A percentile compares a stretch with the other conserved stretches of the same genome.
These are phyloP conservation scores for Albifimbria verrucaria DNA, from an alignment of 2,329 filamentous ascomycete genomes.

Conservation along the genomic window DNA sequence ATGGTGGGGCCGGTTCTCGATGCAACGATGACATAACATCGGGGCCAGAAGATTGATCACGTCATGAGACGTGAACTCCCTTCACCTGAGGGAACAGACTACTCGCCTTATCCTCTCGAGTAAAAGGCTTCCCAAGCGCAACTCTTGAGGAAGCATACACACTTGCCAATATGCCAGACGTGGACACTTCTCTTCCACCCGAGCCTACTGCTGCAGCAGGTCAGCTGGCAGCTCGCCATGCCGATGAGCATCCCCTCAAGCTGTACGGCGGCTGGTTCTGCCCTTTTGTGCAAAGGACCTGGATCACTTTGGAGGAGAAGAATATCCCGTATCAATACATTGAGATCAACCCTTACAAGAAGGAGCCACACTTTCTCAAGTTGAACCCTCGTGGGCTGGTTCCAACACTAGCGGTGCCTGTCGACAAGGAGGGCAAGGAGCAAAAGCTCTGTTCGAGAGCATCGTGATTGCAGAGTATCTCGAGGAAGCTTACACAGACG, in stretches of 20 bases:
- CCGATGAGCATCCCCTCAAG: slow-evolving; percentile 51
- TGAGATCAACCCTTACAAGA: slow-evolving; percentile 76
- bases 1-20: background rate
- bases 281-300: slow-evolving; percentile 66
- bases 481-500: slow-evolving; percentile 63
- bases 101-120: too few relatives aligned
- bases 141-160: background rate
- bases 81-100: too few relatives aligned
- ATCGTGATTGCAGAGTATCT: slow-evolving; percentile 72
- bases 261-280: slow-evolving; percentile 77
- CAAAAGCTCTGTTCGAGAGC: slow-evolving; percentile 69
- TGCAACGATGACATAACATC: background rate
- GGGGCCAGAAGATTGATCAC: background rate
- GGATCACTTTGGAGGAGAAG: slow-evolving; percentile 73
- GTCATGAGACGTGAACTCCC: too few relatives aligned
- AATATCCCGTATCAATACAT: slow-evolving; percentile 70
- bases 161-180: slow-evolving; percentile 31
- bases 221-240: slow-evolving; percentile 41
- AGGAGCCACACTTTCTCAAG: slow-evolving; percentile 62
- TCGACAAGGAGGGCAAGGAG: slow-evolving; percentile 21
- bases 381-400: slow-evolving; percentile 75
- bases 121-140: too few relatives aligned
- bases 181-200: slow-evolving; percentile 46
- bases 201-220: slow-evolving; percentile 48
- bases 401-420: slow-evolving; percentile 60